Percentiles rank a stretch among this genome's conserved stretches.
phyloP scores from a whole-genome alignment of 306 rosid species.

The Trifolium repens region DNA sequence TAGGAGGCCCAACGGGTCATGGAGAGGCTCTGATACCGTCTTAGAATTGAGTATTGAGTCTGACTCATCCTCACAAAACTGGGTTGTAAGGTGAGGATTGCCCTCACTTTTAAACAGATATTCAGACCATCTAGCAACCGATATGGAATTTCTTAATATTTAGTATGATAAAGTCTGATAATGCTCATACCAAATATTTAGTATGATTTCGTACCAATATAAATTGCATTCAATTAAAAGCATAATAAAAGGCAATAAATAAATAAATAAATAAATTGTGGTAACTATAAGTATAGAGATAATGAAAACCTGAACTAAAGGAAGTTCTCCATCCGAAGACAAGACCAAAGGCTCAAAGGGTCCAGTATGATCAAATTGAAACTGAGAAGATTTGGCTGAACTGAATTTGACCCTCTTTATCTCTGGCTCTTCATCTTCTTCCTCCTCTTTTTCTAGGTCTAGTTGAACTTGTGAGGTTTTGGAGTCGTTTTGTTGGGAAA shows the following conservation, averaged over 20 bases:
- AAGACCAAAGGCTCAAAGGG: constrained; percentile 71
- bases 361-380: constrained; percentile 80
- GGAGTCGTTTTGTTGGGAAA: constrained; percentile 8
- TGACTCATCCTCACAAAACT: no score
- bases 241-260: background rate
- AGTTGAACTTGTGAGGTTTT: background rate
- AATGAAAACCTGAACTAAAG: constrained; percentile 62
- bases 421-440: constrained; percentile 44
- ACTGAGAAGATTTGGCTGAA: constrained; percentile 44
- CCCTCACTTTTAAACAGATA: no score
- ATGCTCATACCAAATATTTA: background rate
- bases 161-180: background rate
- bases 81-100: no score
- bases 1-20: no score
- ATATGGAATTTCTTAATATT: no score
- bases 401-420: constrained; percentile 43
- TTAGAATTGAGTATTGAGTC: no score
- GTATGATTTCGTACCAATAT: no score
- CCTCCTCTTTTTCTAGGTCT: background rate
- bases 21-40: no score
- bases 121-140: no score
- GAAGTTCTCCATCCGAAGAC: constrained; percentile 61
- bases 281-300: background rate
- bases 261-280: background rate
- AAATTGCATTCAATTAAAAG: constrained; percentile 16